These are phyloP conservation scores for Tagetes erecta DNA, from an alignment of 129 eudicot genomes.

Conservation along the genomic window DNA sequence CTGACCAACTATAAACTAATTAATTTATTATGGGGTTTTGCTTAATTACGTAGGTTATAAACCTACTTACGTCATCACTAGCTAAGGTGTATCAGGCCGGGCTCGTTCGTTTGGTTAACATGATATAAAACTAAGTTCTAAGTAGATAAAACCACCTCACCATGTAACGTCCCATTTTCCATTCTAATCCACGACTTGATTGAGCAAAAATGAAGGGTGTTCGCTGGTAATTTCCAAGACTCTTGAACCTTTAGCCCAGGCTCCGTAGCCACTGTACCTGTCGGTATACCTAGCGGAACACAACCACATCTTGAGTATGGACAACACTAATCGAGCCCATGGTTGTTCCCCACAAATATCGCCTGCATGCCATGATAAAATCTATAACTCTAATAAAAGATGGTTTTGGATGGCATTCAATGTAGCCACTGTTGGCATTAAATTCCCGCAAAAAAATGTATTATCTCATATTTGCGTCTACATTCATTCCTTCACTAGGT, in stretches of 20 bases:
- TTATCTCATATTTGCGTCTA: too few species aligned
- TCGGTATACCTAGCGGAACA: constrained; percentile 87
- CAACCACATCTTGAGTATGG: constrained; percentile 86
- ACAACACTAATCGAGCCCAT: constrained; percentile 97
- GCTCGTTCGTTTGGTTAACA: not conserved
- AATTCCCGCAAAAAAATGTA: too few species aligned
- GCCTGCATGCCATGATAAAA: constrained; percentile 42
- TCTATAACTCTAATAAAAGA: too few species aligned
- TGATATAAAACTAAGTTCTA: constrained; percentile 14
- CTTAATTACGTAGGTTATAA: too few species aligned
- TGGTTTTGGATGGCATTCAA: too few species aligned
- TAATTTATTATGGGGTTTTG: too few species aligned
- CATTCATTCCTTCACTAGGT: too few species aligned
- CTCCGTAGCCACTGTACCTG: constrained; percentile 88
- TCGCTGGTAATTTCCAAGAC: constrained; percentile 58
- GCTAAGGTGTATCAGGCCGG: not conserved
- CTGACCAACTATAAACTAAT: too few species aligned
- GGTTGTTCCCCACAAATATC: constrained; percentile 94
- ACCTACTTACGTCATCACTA: too few species aligned
- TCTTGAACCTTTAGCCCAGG: constrained; percentile 78
- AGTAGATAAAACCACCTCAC: constrained; percentile 60
- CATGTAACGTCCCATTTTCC: constrained; percentile 74
- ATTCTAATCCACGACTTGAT: constrained; percentile 95
- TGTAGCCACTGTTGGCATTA: too few species aligned
- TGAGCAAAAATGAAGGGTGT: constrained; percentile 54